These are phyloP conservation scores for Trypanosomatidae sp. DNA, from an alignment of 208 protist species.

Conservation along the genomic window DNA sequence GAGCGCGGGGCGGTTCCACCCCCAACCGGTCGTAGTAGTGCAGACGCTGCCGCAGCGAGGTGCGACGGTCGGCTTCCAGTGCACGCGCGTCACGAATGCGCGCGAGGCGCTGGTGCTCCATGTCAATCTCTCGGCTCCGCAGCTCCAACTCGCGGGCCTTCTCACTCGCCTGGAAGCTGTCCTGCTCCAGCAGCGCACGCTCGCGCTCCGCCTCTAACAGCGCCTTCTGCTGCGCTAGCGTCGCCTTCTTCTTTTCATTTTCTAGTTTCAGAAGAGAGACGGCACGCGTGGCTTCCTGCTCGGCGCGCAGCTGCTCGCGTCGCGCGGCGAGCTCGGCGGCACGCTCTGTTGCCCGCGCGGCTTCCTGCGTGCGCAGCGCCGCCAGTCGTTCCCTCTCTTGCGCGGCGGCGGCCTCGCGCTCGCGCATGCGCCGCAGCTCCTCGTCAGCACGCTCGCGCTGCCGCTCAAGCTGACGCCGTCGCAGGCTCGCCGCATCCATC, in stretches of 20 bases:
- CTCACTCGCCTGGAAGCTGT: slow-evolving; percentile 34
- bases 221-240: slow-evolving; percentile 42
- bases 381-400: slow-evolving; percentile 37
- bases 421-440: slow-evolving; percentile 26
- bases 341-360: slow-evolving; percentile 32
- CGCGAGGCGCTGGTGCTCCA: slow-evolving; percentile 48
- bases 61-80: slow-evolving; percentile 33
- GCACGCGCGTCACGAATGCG: slow-evolving; percentile 44
- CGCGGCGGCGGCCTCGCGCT: slow-evolving; percentile 31
- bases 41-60: slow-evolving; percentile 39
- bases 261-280: slow-evolving; percentile 56
- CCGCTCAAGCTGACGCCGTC: slow-evolving; percentile 28
- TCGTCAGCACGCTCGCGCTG: slow-evolving; percentile 36
- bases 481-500: slow-evolving; percentile 29
- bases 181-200: slow-evolving; percentile 44
- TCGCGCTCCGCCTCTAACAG: slow-evolving; percentile 46
- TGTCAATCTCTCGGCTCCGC: slow-evolving; percentile 51
- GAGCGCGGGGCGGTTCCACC: slow-evolving; percentile 16
- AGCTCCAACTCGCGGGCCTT: slow-evolving; percentile 53
- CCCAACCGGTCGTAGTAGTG: slow-evolving; percentile 43
- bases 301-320: slow-evolving; percentile 45
- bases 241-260: slow-evolving; percentile 57
- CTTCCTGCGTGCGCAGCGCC: slow-evolving; percentile 35
- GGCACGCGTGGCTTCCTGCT: slow-evolving; percentile 49
- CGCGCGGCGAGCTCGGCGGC: slow-evolving; percentile 48